A percentile compares a stretch with the other conserved stretches of the same genome.
phyloP scores from a whole-genome alignment of 2,329 filamentous ascomycete genomes.

The Eutypella sp. region DNA sequence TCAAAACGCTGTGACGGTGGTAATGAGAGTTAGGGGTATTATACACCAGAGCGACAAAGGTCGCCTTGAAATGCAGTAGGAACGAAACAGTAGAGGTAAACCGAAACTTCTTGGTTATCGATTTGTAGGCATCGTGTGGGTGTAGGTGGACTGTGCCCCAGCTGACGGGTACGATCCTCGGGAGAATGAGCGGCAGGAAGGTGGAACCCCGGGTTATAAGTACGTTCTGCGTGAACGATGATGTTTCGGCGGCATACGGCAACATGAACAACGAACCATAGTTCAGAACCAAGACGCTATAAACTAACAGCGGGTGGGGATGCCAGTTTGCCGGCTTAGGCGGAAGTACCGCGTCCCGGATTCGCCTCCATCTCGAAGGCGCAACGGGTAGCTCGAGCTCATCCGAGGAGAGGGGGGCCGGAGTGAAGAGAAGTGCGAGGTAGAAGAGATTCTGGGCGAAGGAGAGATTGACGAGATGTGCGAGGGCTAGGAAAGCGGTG shows the following conservation, averaged over 20 bases:
- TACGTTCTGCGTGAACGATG: slow-evolving; percentile 31
- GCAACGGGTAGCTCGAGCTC: slow-evolving; percentile 23
- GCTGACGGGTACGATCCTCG: slow-evolving; percentile 41
- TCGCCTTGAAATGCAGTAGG: slow-evolving; percentile 40
- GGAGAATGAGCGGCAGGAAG: slow-evolving; percentile 40
- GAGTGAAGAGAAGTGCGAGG: slow-evolving; percentile 51
- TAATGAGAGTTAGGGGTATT: slow-evolving; percentile 43
- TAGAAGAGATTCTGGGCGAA: slow-evolving; percentile 62
- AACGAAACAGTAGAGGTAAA: slow-evolving; percentile 39
- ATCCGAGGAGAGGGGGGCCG: slow-evolving; percentile 36
- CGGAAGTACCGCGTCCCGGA: slow-evolving; percentile 27
- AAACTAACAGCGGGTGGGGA: slow-evolving; percentile 32
- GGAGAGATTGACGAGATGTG: slow-evolving; percentile 54
- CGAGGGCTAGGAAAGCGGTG: slow-evolving; percentile 53
- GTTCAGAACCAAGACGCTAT: slow-evolving; percentile 29
- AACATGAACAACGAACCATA: slow-evolving; percentile 32
- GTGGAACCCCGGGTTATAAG: slow-evolving; percentile 33
- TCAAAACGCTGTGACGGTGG: slow-evolving; percentile 42
- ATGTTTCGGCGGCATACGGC: slow-evolving; percentile 36
- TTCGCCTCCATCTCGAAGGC: slow-evolving; percentile 25
- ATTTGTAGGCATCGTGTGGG: slow-evolving; percentile 32
- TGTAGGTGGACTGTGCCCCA: slow-evolving; percentile 43
- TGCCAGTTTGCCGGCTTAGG: slow-evolving; percentile 41
- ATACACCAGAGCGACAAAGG: slow-evolving; percentile 36
- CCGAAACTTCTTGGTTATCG: slow-evolving; percentile 43